Evolutionary conservation across 2,329 filamentous ascomycete species (phyloP).

Genomic region (Pestalotiopsis fici): DNA sequence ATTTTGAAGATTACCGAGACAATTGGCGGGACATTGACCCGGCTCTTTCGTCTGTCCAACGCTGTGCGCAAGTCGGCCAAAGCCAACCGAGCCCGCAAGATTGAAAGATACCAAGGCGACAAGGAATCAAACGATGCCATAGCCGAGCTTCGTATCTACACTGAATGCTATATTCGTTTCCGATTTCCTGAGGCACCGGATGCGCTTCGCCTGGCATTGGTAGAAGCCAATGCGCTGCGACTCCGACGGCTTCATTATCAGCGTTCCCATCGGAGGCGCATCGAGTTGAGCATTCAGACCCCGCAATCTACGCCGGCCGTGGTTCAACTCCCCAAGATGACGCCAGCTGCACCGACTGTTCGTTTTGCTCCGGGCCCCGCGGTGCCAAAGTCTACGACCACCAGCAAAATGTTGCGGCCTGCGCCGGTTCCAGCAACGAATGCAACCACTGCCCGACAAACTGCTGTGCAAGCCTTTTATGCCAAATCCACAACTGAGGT

Average conservation of each 20-base stretch:
- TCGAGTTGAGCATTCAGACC: constrained; percentile 14
- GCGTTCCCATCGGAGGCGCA: constrained; percentile 16
- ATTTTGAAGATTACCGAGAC: constrained; percentile 20
- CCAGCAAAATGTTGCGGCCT: constrained; percentile 6
- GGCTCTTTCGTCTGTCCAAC: constrained; percentile 28
- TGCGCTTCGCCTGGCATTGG: constrained; percentile 19
- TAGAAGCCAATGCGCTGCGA: constrained; percentile 19
- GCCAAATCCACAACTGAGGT: constrained; percentile 16
- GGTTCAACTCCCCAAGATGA: background rate
- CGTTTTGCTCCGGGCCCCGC: background rate
- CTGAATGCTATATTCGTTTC: constrained; percentile 26
- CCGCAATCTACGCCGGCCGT: constrained; percentile 4
- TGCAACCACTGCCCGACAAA: constrained; percentile 22
- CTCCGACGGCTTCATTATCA: constrained; percentile 21
- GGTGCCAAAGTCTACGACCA: constrained; percentile 3
- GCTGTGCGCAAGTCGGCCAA: constrained; percentile 26
- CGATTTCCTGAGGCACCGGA: constrained; percentile 25
- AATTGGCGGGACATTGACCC: constrained; percentile 27
- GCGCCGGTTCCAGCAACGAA: constrained; percentile 15
- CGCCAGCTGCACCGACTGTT: background rate
- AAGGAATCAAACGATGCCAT: constrained; percentile 27
- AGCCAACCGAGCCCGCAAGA: constrained; percentile 21
- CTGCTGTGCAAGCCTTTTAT: constrained; percentile 19
- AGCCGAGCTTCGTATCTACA: constrained; percentile 26
- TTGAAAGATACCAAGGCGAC: constrained; percentile 22